Percentiles rank a stretch among this genome's conserved stretches.
Conservation (phyloP, 768 basidiomycete genomes). For the Phlebiopsis gigantea region DNA sequence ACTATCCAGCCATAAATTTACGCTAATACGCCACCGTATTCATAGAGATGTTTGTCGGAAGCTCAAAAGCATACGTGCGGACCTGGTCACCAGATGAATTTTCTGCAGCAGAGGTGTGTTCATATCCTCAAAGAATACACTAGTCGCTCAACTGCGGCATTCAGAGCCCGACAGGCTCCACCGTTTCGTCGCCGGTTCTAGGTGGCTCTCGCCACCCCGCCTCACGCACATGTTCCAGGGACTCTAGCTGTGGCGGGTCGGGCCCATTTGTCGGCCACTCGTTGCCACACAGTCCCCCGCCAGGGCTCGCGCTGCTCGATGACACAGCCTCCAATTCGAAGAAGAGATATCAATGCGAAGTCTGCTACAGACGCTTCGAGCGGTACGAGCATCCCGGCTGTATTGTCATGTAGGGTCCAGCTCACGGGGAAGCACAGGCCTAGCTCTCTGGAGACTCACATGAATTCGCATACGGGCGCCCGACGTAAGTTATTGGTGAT, state of each 20-base stretch:
- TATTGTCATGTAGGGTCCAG: neutral
- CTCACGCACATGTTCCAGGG: neutral
- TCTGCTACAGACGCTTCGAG: slow-evolving; percentile 4
- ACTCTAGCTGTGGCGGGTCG: neutral
- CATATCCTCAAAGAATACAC: too few relatives aligned
- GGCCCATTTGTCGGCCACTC: neutral
- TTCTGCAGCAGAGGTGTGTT: too few relatives aligned
- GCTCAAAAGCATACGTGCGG: too few relatives aligned
- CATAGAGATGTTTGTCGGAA: neutral
- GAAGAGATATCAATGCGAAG: neutral
- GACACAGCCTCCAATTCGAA: neutral
- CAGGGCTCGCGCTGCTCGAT: neutral
- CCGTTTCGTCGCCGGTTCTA: neutral
- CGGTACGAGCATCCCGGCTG: neutral
- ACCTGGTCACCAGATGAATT: too few relatives aligned
- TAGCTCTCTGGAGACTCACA: slow-evolving; percentile 7
- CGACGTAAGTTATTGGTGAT: neutral
- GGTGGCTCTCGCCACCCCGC: neutral
- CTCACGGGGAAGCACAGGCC: neutral
- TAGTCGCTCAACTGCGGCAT: too few relatives aligned
- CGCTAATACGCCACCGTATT: too few relatives aligned
- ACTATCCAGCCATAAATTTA: too few relatives aligned
- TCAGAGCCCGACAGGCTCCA: neutral
- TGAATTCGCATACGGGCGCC: slow-evolving; percentile 7
- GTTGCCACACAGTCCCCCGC: neutral